phyloP scores from a whole-genome alignment of 1,284 basidiomycete species.

The Abortiporus biennis region DNA sequence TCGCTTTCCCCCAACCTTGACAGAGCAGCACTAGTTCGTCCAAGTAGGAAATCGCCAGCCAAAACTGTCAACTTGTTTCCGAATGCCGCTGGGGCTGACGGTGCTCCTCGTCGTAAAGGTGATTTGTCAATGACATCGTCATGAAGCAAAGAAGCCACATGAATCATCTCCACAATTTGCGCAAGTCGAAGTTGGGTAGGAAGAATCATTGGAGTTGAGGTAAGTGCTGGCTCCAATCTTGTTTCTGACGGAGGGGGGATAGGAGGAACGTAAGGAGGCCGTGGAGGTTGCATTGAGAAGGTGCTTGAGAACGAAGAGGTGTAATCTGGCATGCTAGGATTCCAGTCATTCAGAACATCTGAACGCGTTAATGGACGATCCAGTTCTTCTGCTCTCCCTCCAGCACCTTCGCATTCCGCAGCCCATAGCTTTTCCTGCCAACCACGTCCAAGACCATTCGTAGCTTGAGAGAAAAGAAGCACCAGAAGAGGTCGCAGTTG shows the following conservation, averaged over 20 bases:
- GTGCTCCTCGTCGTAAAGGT: slow-evolving; percentile 71
- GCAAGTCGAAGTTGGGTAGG: slow-evolving; percentile 91
- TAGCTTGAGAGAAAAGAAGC: slow-evolving; percentile 87
- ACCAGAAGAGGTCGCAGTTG: slow-evolving; percentile 90
- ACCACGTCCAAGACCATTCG: slow-evolving; percentile 68
- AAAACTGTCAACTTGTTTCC: slow-evolving; percentile 96
- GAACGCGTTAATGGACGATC: slow-evolving; percentile 67
- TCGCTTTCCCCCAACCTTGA: slow-evolving; percentile 83
- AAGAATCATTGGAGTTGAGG: slow-evolving; percentile 39
- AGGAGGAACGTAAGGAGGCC: slow-evolving; percentile 32
- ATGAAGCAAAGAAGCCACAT: slow-evolving; percentile 93
- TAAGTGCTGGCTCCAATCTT: slow-evolving; percentile 23
- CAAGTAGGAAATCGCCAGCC: slow-evolving; percentile 93
- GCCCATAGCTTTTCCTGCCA: slow-evolving; percentile 44
- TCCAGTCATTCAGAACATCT: slow-evolving; percentile 81
- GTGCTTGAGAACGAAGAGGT: slow-evolving; percentile 46
- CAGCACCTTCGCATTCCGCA: slow-evolving; percentile 36
- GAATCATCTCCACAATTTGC: slow-evolving; percentile 98
- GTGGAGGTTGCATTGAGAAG: slow-evolving; percentile 38
- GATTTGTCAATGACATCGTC: slow-evolving; percentile 94
- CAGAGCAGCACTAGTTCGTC: slow-evolving; percentile 84
- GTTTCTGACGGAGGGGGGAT: slow-evolving; percentile 31
- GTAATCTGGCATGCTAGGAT: slow-evolving; percentile 73
- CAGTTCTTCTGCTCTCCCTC: slow-evolving; percentile 42
- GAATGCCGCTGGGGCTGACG: slow-evolving; percentile 84